Conservation (phyloP, 257 asterid species). For the Solanum pennellii region DNA sequence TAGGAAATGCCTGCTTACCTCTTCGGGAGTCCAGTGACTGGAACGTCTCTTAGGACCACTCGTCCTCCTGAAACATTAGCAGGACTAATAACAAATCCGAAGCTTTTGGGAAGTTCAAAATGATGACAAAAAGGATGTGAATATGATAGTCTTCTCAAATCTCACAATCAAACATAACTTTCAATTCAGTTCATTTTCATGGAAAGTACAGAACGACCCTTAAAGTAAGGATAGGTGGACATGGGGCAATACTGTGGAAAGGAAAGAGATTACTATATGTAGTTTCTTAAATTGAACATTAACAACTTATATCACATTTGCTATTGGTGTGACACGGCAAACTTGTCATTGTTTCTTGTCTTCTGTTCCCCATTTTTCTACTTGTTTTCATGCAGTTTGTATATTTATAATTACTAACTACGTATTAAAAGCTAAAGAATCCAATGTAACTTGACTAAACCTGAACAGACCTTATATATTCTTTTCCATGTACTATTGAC, state of each 20-base stretch:
- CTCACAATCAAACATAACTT: neutral
- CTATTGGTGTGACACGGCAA: neutral
- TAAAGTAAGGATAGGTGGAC: neutral
- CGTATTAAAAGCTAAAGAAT: neutral
- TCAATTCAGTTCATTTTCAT: neutral
- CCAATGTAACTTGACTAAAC: neutral
- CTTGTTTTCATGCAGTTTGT: neutral
- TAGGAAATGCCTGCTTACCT: constrained; percentile 39
- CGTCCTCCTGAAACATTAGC: constrained; percentile 50
- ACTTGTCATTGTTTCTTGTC: neutral
- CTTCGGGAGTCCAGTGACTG: constrained; percentile 91
- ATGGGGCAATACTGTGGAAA: neutral
- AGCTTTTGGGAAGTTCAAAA: neutral
- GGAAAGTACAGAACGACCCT: neutral
- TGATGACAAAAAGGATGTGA: neutral
- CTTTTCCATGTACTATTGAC: neutral
- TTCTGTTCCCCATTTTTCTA: neutral
- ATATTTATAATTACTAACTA: neutral
- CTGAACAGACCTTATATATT: neutral
- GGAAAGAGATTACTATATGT: neutral
- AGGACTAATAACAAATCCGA: neutral
- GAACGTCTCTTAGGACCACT: constrained; percentile 98
- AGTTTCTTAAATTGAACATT: neutral
- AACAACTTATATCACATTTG: neutral
- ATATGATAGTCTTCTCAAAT: neutral